phyloP scores from a whole-genome alignment of 805 yeast genomes.

The Cyberlindnera meyerae region DNA sequence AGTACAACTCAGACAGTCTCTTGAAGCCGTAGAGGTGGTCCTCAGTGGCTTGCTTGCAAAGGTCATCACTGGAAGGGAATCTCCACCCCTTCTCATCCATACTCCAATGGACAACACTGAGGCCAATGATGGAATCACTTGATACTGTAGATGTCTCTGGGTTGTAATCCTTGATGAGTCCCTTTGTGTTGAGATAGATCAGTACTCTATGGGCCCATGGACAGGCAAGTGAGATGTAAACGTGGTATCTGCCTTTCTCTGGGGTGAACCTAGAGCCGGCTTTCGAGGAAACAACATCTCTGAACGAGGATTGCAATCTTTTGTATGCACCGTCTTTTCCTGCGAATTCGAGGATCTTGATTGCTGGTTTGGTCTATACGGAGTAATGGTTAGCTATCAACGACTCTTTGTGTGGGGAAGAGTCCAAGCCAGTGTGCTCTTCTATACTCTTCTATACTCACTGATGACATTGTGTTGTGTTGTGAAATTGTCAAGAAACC shows the following conservation, averaged over 20 bases:
- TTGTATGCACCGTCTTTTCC: slow-evolving; percentile 50
- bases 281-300: slow-evolving; percentile 54
- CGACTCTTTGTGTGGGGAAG: too few species aligned
- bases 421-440: too few species aligned
- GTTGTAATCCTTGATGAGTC: slow-evolving; percentile 45
- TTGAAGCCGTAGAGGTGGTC: slow-evolving; percentile 58
- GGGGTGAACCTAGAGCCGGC: slow-evolving; percentile 64
- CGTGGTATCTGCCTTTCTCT: slow-evolving; percentile 77
- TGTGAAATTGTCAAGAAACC: too few species aligned
- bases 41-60: slow-evolving; percentile 39
- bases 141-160: slow-evolving; percentile 26
- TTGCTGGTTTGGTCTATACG: slow-evolving; percentile 8
- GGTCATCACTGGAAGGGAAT: slow-evolving; percentile 47
- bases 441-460: too few species aligned
- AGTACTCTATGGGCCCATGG: slow-evolving; percentile 94
- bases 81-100: slow-evolving; percentile 90
- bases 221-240: slow-evolving; percentile 84
- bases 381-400: too few species aligned
- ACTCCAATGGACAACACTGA: slow-evolving; percentile 87
- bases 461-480: too few species aligned
- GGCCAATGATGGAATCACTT: slow-evolving; percentile 45
- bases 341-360: slow-evolving; percentile 46
- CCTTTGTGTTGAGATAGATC: slow-evolving; percentile 69
- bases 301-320: slow-evolving; percentile 52
- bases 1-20: slow-evolving; percentile 68